phyloP scores from a whole-genome alignment of 371 early-diverging fungal genomes.

The Mucor plumbeus region DNA sequence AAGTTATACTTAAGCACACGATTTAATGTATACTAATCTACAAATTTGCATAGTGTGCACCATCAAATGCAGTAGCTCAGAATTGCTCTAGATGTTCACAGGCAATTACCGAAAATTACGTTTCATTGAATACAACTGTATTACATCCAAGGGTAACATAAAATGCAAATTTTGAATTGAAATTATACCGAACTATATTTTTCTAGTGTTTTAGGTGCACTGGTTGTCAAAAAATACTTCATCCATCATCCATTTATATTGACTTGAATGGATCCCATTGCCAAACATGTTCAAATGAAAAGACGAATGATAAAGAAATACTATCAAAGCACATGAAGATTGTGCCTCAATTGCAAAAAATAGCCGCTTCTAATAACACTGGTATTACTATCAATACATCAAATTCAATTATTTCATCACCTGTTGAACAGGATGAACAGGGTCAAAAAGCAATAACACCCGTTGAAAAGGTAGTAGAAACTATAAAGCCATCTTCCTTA shows the following conservation, averaged over 20 bases:
- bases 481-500: conserved; percentile 36
- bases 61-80: neutral
- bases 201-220: conserved; percentile 48
- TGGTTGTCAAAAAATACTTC: conserved; percentile 37
- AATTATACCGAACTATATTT: neutral
- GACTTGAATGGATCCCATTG: conserved; percentile 36
- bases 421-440: neutral
- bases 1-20: neutral
- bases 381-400: neutral
- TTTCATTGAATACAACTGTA: conserved; percentile 23
- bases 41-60: conserved; percentile 23
- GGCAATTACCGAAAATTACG: conserved; percentile 28
- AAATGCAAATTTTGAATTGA: neutral
- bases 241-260: conserved; percentile 40
- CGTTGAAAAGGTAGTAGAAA: neutral
- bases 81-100: conserved; percentile 33
- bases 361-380: neutral
- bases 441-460: neutral
- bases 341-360: conserved; percentile 40
- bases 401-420: too few species aligned
- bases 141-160: conserved; percentile 39
- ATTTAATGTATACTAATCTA: neutral
- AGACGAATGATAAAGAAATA: conserved; percentile 15
- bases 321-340: conserved; percentile 33
- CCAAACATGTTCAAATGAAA: conserved; percentile 31